Percentiles rank a stretch among this genome's conserved stretches.
These are phyloP conservation scores for Pseudohalonectria lignicola DNA, from an alignment of 2,329 filamentous ascomycete genomes.

Conservation along the genomic window DNA sequence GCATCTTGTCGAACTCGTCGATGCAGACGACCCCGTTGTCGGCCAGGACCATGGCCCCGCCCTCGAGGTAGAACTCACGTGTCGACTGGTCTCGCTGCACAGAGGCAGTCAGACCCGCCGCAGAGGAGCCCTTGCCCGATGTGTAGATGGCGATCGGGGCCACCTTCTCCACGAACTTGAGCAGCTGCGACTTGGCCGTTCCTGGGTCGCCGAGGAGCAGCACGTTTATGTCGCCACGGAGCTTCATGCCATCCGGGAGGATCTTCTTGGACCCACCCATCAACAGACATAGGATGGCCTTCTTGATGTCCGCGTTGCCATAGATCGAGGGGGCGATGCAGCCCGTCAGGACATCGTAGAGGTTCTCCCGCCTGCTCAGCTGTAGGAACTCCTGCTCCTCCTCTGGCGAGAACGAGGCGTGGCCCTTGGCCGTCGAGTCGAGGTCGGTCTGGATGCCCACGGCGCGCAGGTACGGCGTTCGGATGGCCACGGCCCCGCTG, in stretches of 20 bases:
- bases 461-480: slow-evolving; percentile 87
- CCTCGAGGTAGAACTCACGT: slow-evolving; percentile 94
- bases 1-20: slow-evolving; percentile 99
- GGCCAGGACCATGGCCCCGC: slow-evolving; percentile 95
- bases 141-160: slow-evolving; percentile 98
- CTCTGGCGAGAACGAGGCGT: slow-evolving; percentile 77
- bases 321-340: slow-evolving; percentile 98
- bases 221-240: slow-evolving; percentile 97
- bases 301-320: slow-evolving; percentile 92
- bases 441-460: slow-evolving; percentile 87
- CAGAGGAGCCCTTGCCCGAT: slow-evolving; percentile 94
- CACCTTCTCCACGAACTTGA: slow-evolving; percentile 96
- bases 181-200: slow-evolving; percentile 92
- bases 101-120: slow-evolving; percentile 92
- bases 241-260: slow-evolving; percentile 90
- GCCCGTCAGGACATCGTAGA: slow-evolving; percentile 83
- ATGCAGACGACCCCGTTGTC: slow-evolving; percentile 97
- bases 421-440: slow-evolving; percentile 80
- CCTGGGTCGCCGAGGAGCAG: slow-evolving; percentile 92
- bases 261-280: slow-evolving; percentile 97
- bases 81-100: slow-evolving; percentile 89
- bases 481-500: slow-evolving; percentile 80
- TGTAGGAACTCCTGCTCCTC: slow-evolving; percentile 95
- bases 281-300: slow-evolving; percentile 86
- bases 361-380: slow-evolving; percentile 77